These are phyloP conservation scores for Pseudogymnoascus sp. DNA, from an alignment of 2,329 filamentous ascomycete species.

Conservation along the genomic window DNA sequence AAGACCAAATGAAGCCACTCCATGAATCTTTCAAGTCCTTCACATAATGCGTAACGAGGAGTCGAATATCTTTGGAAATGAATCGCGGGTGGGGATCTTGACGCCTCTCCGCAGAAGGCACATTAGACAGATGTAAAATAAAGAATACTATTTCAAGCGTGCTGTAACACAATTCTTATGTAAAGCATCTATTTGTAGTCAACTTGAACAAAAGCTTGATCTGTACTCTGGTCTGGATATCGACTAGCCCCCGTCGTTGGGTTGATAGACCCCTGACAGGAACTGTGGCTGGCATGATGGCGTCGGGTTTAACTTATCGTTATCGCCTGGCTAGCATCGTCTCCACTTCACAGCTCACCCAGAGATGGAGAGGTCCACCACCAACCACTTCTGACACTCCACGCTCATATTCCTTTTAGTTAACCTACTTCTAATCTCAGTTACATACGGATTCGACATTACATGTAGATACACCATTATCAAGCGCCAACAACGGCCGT, in stretches of 20 bases:
- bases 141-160: not conserved
- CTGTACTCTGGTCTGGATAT: not conserved
- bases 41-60: slow-evolving; percentile 1
- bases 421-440: not conserved
- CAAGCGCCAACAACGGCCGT: not conserved
- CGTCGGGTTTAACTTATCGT: slow-evolving; percentile 5
- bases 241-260: not conserved
- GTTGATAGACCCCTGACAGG: not conserved
- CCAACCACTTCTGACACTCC: not conserved
- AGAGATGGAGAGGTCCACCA: not conserved
- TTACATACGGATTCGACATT: not conserved
- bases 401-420: not conserved
- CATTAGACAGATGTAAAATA: slow-evolving; percentile 6
- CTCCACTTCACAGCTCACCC: not conserved
- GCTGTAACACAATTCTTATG: not conserved
- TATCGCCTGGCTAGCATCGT: slow-evolving; percentile 5
- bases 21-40: slow-evolving; percentile 7
- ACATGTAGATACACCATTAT: not conserved
- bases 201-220: not conserved
- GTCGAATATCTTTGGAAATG: not conserved
- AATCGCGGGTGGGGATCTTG: not conserved
- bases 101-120: not conserved
- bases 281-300: not conserved
- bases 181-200: not conserved
- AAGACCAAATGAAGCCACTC: slow-evolving; percentile 1